These are phyloP conservation scores for Aspergillus funiculosus DNA, from an alignment of 495 filamentous ascomycete genomes.

Conservation along the genomic window DNA sequence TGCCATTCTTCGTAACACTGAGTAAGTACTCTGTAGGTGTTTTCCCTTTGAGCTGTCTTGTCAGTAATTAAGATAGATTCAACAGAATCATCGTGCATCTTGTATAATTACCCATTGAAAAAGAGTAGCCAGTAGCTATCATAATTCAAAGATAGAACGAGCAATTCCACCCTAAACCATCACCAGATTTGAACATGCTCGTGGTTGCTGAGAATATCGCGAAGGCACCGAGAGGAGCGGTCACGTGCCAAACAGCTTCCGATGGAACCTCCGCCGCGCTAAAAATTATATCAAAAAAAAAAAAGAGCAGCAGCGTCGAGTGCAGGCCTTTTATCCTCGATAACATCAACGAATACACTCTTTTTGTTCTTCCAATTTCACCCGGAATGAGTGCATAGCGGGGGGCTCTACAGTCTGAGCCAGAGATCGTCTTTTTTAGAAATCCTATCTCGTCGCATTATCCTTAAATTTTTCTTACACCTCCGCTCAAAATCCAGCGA, in stretches of 20 bases:
- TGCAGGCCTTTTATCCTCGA: conserved; percentile 23
- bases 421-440: conserved; percentile 23
- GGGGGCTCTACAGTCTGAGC: conserved; percentile 24
- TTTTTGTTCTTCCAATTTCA: background rate
- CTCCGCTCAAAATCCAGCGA: conserved; percentile 7
- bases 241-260: conserved; percentile 15
- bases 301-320: conserved; percentile 15
- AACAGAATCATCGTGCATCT: no score
- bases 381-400: conserved; percentile 37
- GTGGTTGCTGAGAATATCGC: no score
- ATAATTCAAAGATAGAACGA: no score
- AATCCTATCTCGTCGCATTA: conserved; percentile 6
- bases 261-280: conserved; percentile 23
- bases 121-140: no score
- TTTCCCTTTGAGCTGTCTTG: no score
- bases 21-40: no score
- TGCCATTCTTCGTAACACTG: no score
- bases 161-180: no score
- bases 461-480: conserved; percentile 1
- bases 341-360: conserved; percentile 9
- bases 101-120: no score
- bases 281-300: conserved; percentile 28
- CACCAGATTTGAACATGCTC: no score
- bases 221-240: no score
- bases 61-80: no score